Percentiles rank a stretch among this genome's conserved stretches.
phyloP scores from a whole-genome alignment of 768 basidiomycete genomes.

The Rhodotorula toruloides region DNA sequence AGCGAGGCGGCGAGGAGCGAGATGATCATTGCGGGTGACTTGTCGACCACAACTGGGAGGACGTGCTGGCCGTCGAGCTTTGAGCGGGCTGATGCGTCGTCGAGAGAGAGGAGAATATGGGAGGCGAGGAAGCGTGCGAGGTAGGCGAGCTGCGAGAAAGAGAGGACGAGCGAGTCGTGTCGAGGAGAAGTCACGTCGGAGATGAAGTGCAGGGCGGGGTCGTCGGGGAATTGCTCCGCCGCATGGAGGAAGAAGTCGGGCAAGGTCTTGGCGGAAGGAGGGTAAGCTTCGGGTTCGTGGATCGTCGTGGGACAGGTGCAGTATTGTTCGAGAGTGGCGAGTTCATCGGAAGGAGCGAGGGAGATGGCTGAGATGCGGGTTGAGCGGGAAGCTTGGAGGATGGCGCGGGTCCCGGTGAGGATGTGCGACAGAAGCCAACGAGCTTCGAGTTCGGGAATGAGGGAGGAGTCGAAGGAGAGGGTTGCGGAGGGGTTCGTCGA shows the following conservation, averaged over 20 bases:
- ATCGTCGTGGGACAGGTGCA: constrained; percentile 3
- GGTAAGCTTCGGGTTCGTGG: constrained; percentile 15
- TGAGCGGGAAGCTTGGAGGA: background rate
- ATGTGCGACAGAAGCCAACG: constrained; percentile 33
- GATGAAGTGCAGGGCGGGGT: constrained; percentile 24
- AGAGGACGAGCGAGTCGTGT: constrained; percentile 2
- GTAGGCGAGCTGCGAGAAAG: constrained; percentile 23
- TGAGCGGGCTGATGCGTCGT: background rate
- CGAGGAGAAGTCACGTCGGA: background rate
- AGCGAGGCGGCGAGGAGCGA: constrained; percentile 27
- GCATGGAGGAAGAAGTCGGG: constrained; percentile 31
- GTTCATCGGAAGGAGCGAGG: constrained; percentile 18
- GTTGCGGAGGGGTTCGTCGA: background rate
- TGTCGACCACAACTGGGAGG: constrained; percentile 28
- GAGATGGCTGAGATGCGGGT: background rate
- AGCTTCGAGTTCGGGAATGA: constrained; percentile 26
- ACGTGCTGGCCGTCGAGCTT: constrained; percentile 17
- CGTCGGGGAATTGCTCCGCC: constrained; percentile 9
- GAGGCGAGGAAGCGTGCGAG: constrained; percentile 19
- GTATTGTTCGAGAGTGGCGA: background rate
- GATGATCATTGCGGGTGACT: constrained; percentile 27
- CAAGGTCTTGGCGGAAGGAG: background rate
- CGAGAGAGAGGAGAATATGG: background rate
- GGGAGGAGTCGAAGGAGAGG: constrained; percentile 15
- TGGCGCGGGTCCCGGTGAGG: background rate